phyloP scores from a whole-genome alignment of 2,329 filamentous ascomycete genomes.

The Ceratocystis papillata region DNA sequence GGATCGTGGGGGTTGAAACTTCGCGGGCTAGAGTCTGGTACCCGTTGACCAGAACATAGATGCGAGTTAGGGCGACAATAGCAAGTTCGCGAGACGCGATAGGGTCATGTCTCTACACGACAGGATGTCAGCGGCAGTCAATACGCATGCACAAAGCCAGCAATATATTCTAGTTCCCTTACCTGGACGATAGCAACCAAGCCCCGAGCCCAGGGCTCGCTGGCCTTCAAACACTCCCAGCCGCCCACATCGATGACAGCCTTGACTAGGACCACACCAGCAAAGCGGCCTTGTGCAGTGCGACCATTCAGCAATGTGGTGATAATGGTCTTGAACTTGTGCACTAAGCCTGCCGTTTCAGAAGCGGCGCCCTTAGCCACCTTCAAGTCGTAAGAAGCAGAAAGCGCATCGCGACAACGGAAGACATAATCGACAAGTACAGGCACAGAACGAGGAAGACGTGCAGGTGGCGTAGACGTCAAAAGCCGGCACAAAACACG shows the following conservation, averaged over 20 bases:
- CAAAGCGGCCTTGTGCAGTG: constrained; percentile 62
- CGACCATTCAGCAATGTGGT: constrained; percentile 68
- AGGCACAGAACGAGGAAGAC: constrained; percentile 63
- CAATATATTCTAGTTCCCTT: constrained; percentile 26
- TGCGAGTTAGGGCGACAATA: constrained; percentile 66
- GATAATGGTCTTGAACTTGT: constrained; percentile 71
- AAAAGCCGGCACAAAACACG: constrained; percentile 58
- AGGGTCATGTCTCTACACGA: constrained; percentile 64
- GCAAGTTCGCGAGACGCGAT: constrained; percentile 63
- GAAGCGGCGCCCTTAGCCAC: constrained; percentile 48
- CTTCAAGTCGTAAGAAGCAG: constrained; percentile 49
- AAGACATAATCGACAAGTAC: constrained; percentile 53
- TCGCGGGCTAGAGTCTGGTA: constrained; percentile 77
- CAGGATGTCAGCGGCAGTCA: constrained; percentile 26
- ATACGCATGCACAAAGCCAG: not conserved
- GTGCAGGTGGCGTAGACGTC: constrained; percentile 56
- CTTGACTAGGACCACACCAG: constrained; percentile 69
- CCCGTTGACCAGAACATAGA: constrained; percentile 71
- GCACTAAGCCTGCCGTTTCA: constrained; percentile 59
- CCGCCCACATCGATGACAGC: constrained; percentile 71
- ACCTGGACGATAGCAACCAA: constrained; percentile 65
- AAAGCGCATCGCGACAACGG: constrained; percentile 50
- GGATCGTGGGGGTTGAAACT: constrained; percentile 72
- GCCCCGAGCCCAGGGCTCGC: constrained; percentile 65
- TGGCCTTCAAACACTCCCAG: constrained; percentile 66